phyloP scores from a whole-genome alignment of 352 stramenopile species.

The Phytophthora quininea region DNA sequence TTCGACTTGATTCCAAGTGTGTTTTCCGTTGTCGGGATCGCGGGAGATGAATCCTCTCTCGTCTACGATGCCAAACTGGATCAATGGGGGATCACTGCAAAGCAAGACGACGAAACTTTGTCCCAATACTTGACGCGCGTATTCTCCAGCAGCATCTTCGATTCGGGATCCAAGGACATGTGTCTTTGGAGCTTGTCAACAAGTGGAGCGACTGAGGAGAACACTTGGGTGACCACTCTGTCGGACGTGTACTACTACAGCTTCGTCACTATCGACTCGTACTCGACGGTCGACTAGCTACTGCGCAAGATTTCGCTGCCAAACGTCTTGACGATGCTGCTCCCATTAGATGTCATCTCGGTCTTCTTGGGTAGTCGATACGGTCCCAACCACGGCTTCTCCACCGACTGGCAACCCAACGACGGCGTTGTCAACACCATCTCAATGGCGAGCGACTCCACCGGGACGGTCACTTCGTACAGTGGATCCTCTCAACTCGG shows the following conservation, averaged over 20 bases:
- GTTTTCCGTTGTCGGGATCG: no score
- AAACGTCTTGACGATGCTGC: slow-evolving; percentile 38
- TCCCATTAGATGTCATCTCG: slow-evolving; percentile 21
- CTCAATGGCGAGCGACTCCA: slow-evolving; percentile 19
- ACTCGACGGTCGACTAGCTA: slow-evolving; percentile 18
- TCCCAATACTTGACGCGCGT: slow-evolving; percentile 33
- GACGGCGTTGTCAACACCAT: slow-evolving; percentile 37
- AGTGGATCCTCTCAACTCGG: no score
- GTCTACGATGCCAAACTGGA: slow-evolving; percentile 41
- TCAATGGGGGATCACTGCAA: slow-evolving; percentile 17
- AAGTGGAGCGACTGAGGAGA: slow-evolving; percentile 35
- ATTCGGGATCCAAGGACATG: slow-evolving; percentile 32
- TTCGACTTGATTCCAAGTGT: no score
- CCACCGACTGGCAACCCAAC: slow-evolving; percentile 36
- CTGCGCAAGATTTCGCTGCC: slow-evolving; percentile 36
- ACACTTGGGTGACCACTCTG: slow-evolving; percentile 42
- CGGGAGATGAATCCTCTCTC: not conserved
- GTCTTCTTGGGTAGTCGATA: slow-evolving; percentile 36
- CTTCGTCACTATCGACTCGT: slow-evolving; percentile 37
- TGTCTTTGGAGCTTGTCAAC: slow-evolving; percentile 39
- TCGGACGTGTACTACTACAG: slow-evolving; percentile 50
- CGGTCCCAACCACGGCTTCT: slow-evolving; percentile 17
- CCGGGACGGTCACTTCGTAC: no score
- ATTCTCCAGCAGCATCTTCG: slow-evolving; percentile 30
- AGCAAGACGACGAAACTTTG: slow-evolving; percentile 19